A percentile compares a stretch with the other conserved stretches of the same genome.
Evolutionary conservation across 768 basidiomycete genomes (phyloP).

Genomic region (Sporobolomyces roseus): DNA sequence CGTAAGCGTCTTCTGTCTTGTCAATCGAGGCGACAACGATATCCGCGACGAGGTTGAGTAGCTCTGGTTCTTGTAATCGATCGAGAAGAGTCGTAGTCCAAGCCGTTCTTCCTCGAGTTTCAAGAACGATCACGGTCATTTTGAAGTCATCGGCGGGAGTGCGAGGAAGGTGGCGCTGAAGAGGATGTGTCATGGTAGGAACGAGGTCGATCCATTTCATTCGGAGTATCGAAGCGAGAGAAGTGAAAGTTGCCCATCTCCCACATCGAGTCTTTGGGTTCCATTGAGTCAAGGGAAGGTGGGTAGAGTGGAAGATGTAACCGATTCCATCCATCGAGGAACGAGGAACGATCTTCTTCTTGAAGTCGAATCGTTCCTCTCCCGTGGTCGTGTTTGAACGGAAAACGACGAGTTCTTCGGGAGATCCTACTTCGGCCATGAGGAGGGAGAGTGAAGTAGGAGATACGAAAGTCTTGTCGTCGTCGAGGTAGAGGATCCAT

Average conservation of each 20-base stretch:
- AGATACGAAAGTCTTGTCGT: slow-evolving; percentile 22
- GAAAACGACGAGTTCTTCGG: slow-evolving; percentile 32
- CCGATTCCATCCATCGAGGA: slow-evolving; percentile 34
- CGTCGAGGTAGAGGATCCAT: slow-evolving; percentile 35
- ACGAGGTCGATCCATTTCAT: slow-evolving; percentile 40
- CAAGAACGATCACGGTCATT: slow-evolving; percentile 26
- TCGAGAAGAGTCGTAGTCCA: slow-evolving; percentile 28
- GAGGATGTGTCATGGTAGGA: slow-evolving; percentile 31
- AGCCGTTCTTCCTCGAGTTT: slow-evolving; percentile 19
- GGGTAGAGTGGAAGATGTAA: slow-evolving; percentile 32
- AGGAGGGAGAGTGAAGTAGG: slow-evolving; percentile 27
- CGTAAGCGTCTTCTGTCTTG: slow-evolving; percentile 4
- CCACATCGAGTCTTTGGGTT: slow-evolving; percentile 9
- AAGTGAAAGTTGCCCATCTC: slow-evolving; percentile 17
- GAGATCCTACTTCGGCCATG: slow-evolving; percentile 31
- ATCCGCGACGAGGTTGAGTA: slow-evolving; percentile 19
- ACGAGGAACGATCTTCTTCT: slow-evolving; percentile 8
- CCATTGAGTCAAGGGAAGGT: slow-evolving; percentile 29
- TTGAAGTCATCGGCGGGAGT: slow-evolving; percentile 22
- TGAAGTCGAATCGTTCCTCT: no score
- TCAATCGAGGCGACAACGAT: slow-evolving; percentile 30
- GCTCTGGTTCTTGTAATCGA: slow-evolving; percentile 17
- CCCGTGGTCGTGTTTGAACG: slow-evolving; percentile 30
- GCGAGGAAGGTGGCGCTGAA: slow-evolving; percentile 28
- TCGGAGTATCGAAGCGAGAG: slow-evolving; percentile 16